phyloP scores from a whole-genome alignment of 2,329 filamentous ascomycete species.

The Diatrype stigma region DNA sequence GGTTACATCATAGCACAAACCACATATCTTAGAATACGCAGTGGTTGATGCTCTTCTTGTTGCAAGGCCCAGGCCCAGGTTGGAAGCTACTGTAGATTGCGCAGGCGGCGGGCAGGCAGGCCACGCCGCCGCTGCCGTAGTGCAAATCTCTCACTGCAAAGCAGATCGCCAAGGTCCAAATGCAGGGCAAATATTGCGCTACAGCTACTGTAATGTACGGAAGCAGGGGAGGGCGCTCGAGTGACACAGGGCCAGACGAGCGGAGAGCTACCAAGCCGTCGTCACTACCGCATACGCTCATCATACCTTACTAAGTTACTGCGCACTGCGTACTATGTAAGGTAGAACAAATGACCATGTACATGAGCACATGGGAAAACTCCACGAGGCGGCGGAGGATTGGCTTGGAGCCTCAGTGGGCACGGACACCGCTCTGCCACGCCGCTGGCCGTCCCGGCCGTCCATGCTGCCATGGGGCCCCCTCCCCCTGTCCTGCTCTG shows the following conservation, averaged over 20 bases:
- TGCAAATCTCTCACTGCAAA: slow-evolving; percentile 1
- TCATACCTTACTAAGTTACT: no score
- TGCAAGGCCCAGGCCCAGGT: no score
- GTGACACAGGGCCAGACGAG: no score
- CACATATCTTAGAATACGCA: no score
- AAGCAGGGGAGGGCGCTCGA: background rate
- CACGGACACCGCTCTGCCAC: background rate
- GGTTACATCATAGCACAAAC: background rate
- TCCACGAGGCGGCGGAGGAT: background rate
- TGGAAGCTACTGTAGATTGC: background rate
- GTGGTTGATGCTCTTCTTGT: no score
- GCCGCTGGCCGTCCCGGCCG: background rate
- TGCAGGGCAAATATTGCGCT: background rate
- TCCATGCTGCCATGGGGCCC: background rate
- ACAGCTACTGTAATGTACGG: background rate
- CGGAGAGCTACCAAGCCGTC: no score
- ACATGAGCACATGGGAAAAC: background rate
- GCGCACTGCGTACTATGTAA: no score
- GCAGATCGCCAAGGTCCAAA: slow-evolving; percentile 1
- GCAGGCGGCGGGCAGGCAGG: background rate
- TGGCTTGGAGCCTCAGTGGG: background rate
- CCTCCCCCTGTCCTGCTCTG: background rate
- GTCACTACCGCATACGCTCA: no score
- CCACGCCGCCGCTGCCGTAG: background rate
- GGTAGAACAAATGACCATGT: background rate